These are phyloP conservation scores for Stachybotrys elegans DNA, from an alignment of 2,329 filamentous ascomycete species.

Conservation along the genomic window DNA sequence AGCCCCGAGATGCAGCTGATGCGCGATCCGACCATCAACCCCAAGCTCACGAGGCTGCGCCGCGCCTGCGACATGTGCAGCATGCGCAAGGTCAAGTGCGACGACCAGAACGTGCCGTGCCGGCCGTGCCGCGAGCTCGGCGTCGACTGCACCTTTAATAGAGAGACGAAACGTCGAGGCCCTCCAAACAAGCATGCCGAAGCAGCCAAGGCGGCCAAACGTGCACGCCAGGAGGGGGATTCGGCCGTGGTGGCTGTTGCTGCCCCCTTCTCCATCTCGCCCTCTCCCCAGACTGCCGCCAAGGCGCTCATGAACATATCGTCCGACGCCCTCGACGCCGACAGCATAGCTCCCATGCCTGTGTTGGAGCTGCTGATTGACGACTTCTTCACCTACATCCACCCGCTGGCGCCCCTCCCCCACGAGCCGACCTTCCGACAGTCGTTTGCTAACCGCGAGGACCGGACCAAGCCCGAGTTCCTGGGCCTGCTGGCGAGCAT, in stretches of 20 bases:
- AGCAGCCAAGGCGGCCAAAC: constrained; percentile 49
- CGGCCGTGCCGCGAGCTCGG: constrained; percentile 51
- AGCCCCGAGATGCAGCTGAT: constrained; percentile 16
- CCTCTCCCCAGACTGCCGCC: constrained; percentile 41
- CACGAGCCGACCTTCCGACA: constrained; percentile 73
- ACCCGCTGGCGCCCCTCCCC: constrained; percentile 71
- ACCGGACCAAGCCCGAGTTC: constrained; percentile 61
- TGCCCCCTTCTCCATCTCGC: constrained; percentile 23
- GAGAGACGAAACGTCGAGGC: constrained; percentile 53
- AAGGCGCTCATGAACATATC: constrained; percentile 44
- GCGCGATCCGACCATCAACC: constrained; percentile 38
- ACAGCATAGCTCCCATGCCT: constrained; percentile 65
- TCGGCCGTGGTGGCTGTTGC: constrained; percentile 5
- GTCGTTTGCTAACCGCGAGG: constrained; percentile 61
- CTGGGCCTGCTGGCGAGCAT: constrained; percentile 69
- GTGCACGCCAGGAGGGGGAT: constrained; percentile 31
- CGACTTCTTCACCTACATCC: constrained; percentile 80
- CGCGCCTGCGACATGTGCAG: constrained; percentile 59
- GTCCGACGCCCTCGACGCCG: constrained; percentile 48
- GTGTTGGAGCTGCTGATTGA: constrained; percentile 67
- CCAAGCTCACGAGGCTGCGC: constrained; percentile 50
- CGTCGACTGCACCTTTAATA: constrained; percentile 53
- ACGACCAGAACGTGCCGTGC: constrained; percentile 51
- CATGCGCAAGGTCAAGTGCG: constrained; percentile 58
- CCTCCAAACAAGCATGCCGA: constrained; percentile 56